phyloP scores from a whole-genome alignment of 768 basidiomycete species.

The Hortiboletus campestris region DNA sequence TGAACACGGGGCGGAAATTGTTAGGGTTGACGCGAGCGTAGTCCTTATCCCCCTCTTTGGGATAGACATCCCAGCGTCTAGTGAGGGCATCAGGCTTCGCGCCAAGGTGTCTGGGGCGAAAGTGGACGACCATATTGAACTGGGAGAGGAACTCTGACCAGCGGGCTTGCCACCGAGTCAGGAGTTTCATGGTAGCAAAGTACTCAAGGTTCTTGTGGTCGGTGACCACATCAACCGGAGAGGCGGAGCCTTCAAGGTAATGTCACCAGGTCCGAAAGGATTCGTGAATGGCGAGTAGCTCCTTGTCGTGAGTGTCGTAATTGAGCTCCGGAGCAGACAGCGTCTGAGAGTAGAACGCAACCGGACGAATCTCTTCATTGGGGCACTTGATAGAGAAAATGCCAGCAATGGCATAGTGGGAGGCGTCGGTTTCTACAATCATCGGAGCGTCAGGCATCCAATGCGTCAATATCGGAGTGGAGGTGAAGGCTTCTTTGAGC shows the following conservation, averaged over 20 bases:
- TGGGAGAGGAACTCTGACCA: too few species aligned
- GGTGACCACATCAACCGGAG: not conserved
- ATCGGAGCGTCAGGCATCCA: not conserved
- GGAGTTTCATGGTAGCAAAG: too few species aligned
- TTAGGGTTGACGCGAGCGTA: not conserved
- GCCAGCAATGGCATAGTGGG: not conserved
- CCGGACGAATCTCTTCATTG: not conserved
- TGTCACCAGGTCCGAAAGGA: too few species aligned
- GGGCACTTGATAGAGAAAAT: not conserved
- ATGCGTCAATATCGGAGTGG: not conserved
- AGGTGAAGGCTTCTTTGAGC: not conserved
- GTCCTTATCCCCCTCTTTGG: conserved; percentile 3
- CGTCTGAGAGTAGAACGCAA: not conserved
- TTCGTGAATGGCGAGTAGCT: too few species aligned
- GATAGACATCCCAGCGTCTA: not conserved
- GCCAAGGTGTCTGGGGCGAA: too few species aligned
- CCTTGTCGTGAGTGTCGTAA: too few species aligned
- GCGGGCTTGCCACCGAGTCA: too few species aligned
- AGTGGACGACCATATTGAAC: too few species aligned
- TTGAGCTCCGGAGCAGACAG: not conserved
- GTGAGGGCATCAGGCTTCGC: not conserved
- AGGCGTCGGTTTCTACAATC: not conserved
- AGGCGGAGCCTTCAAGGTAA: not conserved
- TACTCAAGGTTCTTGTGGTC: not conserved
- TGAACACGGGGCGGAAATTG: not conserved